These are phyloP conservation scores for Pseudopyrenochaeta lycopersici DNA, from an alignment of 2,329 filamentous ascomycete species.

Conservation along the genomic window DNA sequence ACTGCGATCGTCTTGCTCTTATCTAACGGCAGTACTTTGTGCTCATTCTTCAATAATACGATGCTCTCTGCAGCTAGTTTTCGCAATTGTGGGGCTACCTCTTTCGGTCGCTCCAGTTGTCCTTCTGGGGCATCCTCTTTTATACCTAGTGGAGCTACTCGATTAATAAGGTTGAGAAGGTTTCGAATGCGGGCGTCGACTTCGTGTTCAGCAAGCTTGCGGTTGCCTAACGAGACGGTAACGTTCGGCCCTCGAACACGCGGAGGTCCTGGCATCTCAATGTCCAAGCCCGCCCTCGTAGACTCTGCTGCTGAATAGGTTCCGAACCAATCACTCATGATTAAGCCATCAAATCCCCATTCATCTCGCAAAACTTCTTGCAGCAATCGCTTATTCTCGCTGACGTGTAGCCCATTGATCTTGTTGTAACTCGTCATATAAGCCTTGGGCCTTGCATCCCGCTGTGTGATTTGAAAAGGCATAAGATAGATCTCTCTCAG, in stretches of 20 bases:
- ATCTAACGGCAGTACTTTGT: constrained; percentile 5
- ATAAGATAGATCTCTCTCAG: constrained; percentile 57
- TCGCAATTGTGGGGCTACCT: constrained; percentile 22
- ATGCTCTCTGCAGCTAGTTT: constrained; percentile 5
- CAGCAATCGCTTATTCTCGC: constrained; percentile 52
- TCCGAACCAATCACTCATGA: constrained; percentile 38
- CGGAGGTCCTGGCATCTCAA: constrained; percentile 40
- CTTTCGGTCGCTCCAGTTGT: constrained; percentile 59
- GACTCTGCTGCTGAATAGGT: constrained; percentile 21
- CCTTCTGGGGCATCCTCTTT: constrained; percentile 62
- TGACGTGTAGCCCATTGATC: constrained; percentile 18
- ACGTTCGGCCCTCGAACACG: constrained; percentile 1
- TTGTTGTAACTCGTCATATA: constrained; percentile 61
- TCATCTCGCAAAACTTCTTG: constrained; percentile 55
- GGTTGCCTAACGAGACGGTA: not conserved
- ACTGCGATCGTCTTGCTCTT: constrained; percentile 60
- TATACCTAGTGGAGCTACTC: constrained; percentile 65
- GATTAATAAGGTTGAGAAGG: constrained; percentile 70
- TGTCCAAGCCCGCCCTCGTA: constrained; percentile 31
- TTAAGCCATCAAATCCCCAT: constrained; percentile 55
- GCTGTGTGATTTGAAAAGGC: constrained; percentile 68
- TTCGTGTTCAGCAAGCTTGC: constrained; percentile 63
- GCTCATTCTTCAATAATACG: constrained; percentile 18
- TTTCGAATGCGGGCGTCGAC: constrained; percentile 19
- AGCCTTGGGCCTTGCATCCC: constrained; percentile 64